Evolutionary conservation across 352 stramenopile genomes (phyloP), one percentile per base, ranked within the genome.

Genomic region (Plasmopara viticola): DNA sequence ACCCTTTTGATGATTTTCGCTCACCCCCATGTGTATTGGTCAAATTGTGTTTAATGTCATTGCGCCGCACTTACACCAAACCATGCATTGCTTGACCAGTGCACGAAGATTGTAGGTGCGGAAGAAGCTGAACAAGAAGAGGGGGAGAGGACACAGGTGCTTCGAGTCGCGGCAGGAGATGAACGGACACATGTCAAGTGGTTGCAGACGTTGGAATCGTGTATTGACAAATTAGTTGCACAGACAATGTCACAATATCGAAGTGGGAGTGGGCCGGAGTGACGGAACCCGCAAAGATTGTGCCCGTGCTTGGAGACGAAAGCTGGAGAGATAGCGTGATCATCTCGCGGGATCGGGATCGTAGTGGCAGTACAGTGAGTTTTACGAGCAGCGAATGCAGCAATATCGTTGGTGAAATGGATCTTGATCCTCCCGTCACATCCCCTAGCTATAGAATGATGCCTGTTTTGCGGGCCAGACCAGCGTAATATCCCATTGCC

Each of bases 201-300:
- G 79, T 48, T 90, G 20, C 52, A 66, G 10, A 69, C 49, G 5
- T 37, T 90, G 0, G 64, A 68, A 3, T 63, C 69, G 14, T 79
- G 76, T 39, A 84, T 87, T 42, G 62, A 56, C 4, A 62, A 58
- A 40, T 51, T 84, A 4, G 66, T 75, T 14, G 45, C 75, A 17
- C 69, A 82, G 50, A 31, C 57, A 10, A 62, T 70, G 35, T 56
- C 52, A 37, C 60, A 67, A 25, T 61, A 68, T n/a, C 48, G 49
- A 54, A 49, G 64, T 5, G 64, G 53, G 29, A 35, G 9, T 71
- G 58, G 61, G 41, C 45, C 25, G 45, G 56, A 37, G 51, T 48
- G 8, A 51, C 48, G 12, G 62, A 64, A 54, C 47, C 64, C 18
- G 65, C 65, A 9, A 75, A 75, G 55, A 53, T 66, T 45, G 44